A percentile compares a stretch with the other conserved stretches of the same genome.
phyloP scores from a whole-genome alignment of 768 basidiomycete genomes.

The Rhizopogon vulgaris region DNA sequence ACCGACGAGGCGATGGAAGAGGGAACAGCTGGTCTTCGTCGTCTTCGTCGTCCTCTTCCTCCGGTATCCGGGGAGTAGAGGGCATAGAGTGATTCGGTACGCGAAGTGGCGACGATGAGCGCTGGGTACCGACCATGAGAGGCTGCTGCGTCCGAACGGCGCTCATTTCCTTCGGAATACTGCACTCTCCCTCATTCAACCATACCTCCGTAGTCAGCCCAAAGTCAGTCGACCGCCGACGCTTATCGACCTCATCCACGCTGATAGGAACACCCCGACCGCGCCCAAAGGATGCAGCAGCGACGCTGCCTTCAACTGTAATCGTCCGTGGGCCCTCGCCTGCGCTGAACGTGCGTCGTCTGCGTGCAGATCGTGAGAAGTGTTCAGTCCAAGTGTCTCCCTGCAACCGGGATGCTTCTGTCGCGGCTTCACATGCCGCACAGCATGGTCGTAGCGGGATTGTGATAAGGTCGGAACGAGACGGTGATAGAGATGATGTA shows the following conservation, averaged over 20 bases:
- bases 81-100: not conserved
- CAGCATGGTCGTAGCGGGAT: slow-evolving; percentile 73
- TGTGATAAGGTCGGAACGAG: slow-evolving; percentile 38
- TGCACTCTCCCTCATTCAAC: slow-evolving; percentile 2
- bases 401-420: slow-evolving; percentile 48
- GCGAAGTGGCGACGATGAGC: slow-evolving; percentile 11
- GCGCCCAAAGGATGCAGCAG: slow-evolving; percentile 18
- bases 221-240: slow-evolving; percentile 40
- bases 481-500: slow-evolving; percentile 25
- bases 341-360: slow-evolving; percentile 44
- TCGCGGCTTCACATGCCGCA: slow-evolving; percentile 50
- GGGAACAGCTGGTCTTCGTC: slow-evolving; percentile 54
- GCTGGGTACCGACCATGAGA: not conserved
- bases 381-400: slow-evolving; percentile 58
- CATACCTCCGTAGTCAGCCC: slow-evolving; percentile 4
- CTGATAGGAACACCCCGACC: slow-evolving; percentile 33
- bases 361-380: slow-evolving; percentile 57
- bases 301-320: slow-evolving; percentile 24
- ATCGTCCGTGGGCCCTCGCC: slow-evolving; percentile 26
- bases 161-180: not conserved
- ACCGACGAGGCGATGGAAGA: slow-evolving; percentile 52
- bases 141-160: not conserved
- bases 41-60: slow-evolving; percentile 40
- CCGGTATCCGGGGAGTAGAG: slow-evolving; percentile 22
- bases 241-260: slow-evolving; percentile 63